Base-by-base conservation (phyloP, 441 rosid species). In the Erodium moschatum region DNA sequence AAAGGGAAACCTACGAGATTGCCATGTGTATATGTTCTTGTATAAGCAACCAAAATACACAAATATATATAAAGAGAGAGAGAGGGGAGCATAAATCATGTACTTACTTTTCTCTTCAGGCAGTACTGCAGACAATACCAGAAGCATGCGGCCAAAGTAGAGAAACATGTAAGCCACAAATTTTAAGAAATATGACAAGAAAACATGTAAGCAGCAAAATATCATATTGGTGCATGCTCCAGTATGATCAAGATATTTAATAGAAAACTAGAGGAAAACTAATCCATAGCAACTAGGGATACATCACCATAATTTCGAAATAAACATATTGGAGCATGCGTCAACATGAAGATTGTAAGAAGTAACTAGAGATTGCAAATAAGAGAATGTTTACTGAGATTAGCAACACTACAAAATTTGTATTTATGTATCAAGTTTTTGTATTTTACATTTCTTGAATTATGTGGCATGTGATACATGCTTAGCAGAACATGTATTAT, bases 81-180 rank as follows among this genome's bases (percentile, higher is more conserved):
- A 65, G 40, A 40, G 33, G 9, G 70, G 33, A n/a, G 69, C 9
- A 58, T 54, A 66, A 67, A 73, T 68, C 73, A 65, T 40, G 64
- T 74, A 76, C 98, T 88, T 88, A 94, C 98, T 89, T 83, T 77
- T 81, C 72, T 94, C 98, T 83, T 88, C 88, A 2, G 93, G 93
- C 78, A 94, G 88, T 72, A 86, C 97, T 94, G 96, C 81, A 74
- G 76, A 50, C 76, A 84, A 76, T 19, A 24, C 68, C 65, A 56
- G 52, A 71, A 73, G 71, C 82, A 85, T 77, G 85, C 81, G 77
- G 65, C 60, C 73, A 77, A 72, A 67, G 35, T 61, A 74, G 68
- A 76, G 69, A 72, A 50, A 67, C 35, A 70, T 52, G 65, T 61
- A 61, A 61, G 65, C 33, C 31, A 12, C 65, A 61, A 61, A 58